Base-by-base conservation (phyloP, 2,329 filamentous ascomycete species). In the Aspergillus costaricaensis region DNA sequence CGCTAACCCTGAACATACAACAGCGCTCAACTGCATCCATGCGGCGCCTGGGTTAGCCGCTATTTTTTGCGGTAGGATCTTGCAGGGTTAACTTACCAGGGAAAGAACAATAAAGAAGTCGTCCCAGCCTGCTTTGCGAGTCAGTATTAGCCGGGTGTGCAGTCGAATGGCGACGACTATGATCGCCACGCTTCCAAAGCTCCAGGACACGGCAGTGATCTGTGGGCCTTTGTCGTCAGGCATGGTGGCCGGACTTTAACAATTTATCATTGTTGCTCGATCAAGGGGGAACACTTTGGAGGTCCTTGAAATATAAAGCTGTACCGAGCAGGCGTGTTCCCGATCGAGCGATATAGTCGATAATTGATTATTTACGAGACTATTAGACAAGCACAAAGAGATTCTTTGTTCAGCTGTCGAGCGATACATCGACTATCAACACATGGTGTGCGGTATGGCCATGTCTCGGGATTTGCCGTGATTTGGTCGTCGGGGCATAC, bases 1-100 rank as follows among this genome's bases (percentile, higher is more conserved):
- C 15, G 58, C 55, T 10, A 64, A 51, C 0, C 36, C 64, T 0
- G 62, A 62, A 41, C 57, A 64, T 38, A 62, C 50, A n/a, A 64
- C 17, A 2, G 62, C 62, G n/a, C 47, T 63, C 6, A 44, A n/a
- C 60, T 62, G 17, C 9, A n/a, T 19, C 2, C 2, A 41, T 54
- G 19, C 39, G 17, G n/a, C 17, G 32, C 3, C 4, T 14, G 14
- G 7, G 47, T 57, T 30, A 39, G 55, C 19, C 23, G 12, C 2
- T 2, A 2, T 7, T 9, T 14, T 14, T 15, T 8, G 14, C 25
- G 15, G 5, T 1, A 6, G 12, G n/a, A 12, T 21, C 30, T 32
- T 19, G 5, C 2, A 3, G 39, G 30, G 5, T 5, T 17, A 12
- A 9, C 32, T n/a, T 57, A 59, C 59, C 57, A 62, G 23, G 4